These are phyloP conservation scores for Ganoderma leucocontextum DNA, from an alignment of 1,284 basidiomycete genomes.

Conservation along the genomic window DNA sequence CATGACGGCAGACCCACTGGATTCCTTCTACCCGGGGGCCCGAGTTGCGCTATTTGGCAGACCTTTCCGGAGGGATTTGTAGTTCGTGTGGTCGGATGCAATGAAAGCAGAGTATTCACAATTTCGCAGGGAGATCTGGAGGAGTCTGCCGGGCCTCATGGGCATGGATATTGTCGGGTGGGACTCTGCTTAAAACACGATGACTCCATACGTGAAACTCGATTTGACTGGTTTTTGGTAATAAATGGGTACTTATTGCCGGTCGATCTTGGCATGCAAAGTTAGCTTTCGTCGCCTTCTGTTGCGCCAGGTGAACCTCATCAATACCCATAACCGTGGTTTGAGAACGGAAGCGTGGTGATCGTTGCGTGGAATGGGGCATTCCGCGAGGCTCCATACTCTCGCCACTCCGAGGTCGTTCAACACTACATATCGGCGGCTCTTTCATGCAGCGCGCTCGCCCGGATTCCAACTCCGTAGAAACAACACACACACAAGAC, in stretches of 20 bases:
- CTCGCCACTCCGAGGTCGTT: background rate
- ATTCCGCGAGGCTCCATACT: conserved; percentile 8
- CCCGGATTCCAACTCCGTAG: no score
- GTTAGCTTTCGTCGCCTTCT: background rate
- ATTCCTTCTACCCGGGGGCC: no score
- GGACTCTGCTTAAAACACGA: background rate
- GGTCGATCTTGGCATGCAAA: background rate
- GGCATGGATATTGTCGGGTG: background rate
- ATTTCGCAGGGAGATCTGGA: background rate
- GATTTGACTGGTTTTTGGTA: no score
- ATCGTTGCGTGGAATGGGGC: background rate
- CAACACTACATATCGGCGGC: no score
- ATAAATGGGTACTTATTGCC: background rate
- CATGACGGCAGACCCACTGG: background rate
- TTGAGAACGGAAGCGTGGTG: conserved; percentile 10
- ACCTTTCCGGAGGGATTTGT: background rate
- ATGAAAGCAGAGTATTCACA: background rate
- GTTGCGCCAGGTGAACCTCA: background rate
- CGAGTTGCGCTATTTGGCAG: no score
- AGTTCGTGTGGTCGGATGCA: background rate
- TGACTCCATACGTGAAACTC: no score
- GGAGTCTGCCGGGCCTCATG: background rate
- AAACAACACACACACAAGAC: background rate
- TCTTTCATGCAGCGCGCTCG: no score
- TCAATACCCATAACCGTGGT: conserved; percentile 2